Evolutionary conservation across 495 filamentous ascomycete genomes (phyloP), one percentile per base, ranked within the genome.

Genomic region (Tuber magnatum): DNA sequence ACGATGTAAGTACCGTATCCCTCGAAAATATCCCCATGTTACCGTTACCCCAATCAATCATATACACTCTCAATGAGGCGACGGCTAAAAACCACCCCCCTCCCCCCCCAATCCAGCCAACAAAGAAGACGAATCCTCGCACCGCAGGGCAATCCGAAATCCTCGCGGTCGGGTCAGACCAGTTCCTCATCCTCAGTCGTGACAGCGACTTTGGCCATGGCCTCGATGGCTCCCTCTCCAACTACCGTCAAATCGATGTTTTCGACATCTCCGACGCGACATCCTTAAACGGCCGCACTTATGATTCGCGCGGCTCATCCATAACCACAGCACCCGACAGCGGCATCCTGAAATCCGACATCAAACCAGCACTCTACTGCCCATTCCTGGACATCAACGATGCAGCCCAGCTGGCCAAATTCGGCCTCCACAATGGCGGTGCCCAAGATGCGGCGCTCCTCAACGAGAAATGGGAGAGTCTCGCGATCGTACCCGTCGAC

Each of bases 391-490:
- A 93, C 82, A 92, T 88, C 79, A 95, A 94, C 83, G 84, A 91
- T 69, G 90, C 92, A 73, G 76, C 83, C 20, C 86, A 94, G 84
- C 85, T 94, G 39, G 87, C 85, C 56, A 87, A 88, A 65, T 94
- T 94, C 80, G 87, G 88, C 0, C 78, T 93, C 18, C 90, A 91
- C 77, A 93, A 93, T 78, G 91, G 92, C 2, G 89, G 88, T 0
- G 82, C 81, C 1, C 86, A 88, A 79, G 87, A 91, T 80, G 74
- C 78, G 14, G 76, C 80, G 2, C 82, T 92, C 40, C 82, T 93
- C 78, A 92, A 94, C 82, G 92, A 94, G 86, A 95, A 94, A 81
- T 95, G 92, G 92, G 92, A 95, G 85, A 86, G 87, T 48, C 80
- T 95, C 41, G 87, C 88, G 14, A 80, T 92, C 69, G 86, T 90